phyloP scores from a whole-genome alignment of 495 filamentous ascomycete genomes.

The Neurospora terricola region DNA sequence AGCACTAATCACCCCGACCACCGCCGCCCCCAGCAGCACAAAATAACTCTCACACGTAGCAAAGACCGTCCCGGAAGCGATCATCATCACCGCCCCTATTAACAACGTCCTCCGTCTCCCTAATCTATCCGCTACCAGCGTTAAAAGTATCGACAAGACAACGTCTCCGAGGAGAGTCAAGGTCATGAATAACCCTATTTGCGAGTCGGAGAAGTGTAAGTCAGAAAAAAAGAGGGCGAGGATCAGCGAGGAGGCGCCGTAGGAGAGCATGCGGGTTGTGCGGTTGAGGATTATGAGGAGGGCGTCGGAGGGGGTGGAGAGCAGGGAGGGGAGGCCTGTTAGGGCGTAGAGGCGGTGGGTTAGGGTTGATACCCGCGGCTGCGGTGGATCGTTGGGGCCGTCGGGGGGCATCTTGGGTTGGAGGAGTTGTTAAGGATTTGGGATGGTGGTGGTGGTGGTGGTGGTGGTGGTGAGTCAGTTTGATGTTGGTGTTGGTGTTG shows the following conservation, averaged over 20 bases:
- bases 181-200: slow-evolving; percentile 82
- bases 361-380: too few relatives aligned
- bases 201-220: slow-evolving; percentile 51
- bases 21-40: slow-evolving; percentile 61
- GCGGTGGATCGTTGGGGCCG: too few relatives aligned
- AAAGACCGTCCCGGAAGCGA: slow-evolving; percentile 56
- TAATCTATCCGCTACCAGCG: slow-evolving; percentile 63
- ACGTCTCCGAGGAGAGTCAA: slow-evolving; percentile 75
- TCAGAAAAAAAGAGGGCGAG: slow-evolving; percentile 45
- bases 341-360: not conserved
- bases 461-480: not conserved
- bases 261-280: slow-evolving; percentile 45
- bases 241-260: slow-evolving; percentile 30
- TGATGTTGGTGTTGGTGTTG: not conserved
- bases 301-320: slow-evolving; percentile 46
- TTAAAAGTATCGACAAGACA: slow-evolving; percentile 62
- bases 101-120: slow-evolving; percentile 59
- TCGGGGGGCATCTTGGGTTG: not conserved
- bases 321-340: slow-evolving; percentile 38
- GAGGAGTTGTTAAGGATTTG: not conserved
- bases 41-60: slow-evolving; percentile 60
- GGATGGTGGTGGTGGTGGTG: not conserved
- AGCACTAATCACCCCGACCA: slow-evolving; percentile 77
- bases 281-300: slow-evolving; percentile 67
- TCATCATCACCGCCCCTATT: slow-evolving; percentile 61